Conservation (phyloP, 768 basidiomycete genomes). For the Mycena albidolilacea region DNA sequence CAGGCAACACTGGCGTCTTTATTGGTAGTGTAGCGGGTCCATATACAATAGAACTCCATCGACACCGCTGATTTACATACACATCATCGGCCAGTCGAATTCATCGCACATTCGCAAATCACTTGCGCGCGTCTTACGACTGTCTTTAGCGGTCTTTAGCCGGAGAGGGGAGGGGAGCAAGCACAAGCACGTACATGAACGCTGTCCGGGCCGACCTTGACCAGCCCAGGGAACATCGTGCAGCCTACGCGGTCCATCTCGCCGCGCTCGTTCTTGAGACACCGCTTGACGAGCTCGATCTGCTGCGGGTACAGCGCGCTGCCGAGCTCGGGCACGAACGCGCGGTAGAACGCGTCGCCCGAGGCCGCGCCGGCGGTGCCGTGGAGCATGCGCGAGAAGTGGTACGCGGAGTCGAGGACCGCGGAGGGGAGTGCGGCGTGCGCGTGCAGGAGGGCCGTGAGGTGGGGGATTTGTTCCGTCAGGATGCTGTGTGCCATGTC, state of each 20-base stretch:
- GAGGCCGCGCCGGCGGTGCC: conserved; percentile 62
- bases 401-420: conserved; percentile 81
- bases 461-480: conserved; percentile 77
- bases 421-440: conserved; percentile 57
- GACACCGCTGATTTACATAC: conserved; percentile 4
- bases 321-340: conserved; percentile 88
- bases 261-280: conserved; percentile 81
- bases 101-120: conserved; percentile 86
- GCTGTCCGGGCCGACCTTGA: conserved; percentile 68
- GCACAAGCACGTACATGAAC: conserved; percentile 18
- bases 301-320: conserved; percentile 81
- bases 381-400: conserved; percentile 91
- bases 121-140: conserved; percentile 90
- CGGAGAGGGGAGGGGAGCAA: neutral
- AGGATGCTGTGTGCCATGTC: conserved; percentile 80
- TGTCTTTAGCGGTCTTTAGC: conserved; percentile 52
- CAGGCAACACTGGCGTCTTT: conserved; percentile 89
- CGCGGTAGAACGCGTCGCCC: conserved; percentile 87
- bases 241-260: conserved; percentile 85
- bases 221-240: conserved; percentile 90
- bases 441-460: conserved; percentile 64
- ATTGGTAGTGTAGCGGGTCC: conserved; percentile 72
- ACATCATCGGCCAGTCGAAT: conserved; percentile 29
- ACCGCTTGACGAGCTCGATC: conserved; percentile 89
- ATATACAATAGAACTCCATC: conserved; percentile 41